Evolutionary conservation across 257 asterid species (phyloP), one percentile per base, ranked within the genome.

Genomic region (Leptodermis oblonga): DNA sequence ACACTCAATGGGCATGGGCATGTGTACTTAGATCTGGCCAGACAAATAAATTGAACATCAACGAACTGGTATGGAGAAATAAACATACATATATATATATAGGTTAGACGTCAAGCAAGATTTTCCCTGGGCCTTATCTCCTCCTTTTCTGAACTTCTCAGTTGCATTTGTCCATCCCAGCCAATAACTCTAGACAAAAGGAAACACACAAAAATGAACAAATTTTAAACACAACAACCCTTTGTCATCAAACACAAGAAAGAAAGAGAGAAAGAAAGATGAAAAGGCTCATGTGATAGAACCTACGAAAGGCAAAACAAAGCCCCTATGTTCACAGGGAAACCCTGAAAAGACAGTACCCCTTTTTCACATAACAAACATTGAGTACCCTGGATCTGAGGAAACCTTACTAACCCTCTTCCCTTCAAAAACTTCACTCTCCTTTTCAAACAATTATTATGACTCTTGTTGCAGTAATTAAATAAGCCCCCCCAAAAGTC

Each of bases 351-450:
- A 77, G 62, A 76, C 59, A 52, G 82, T 68, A 74, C 77, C 73
- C 70, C 62, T 76, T 59, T 76, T 67, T 79, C 81, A 76, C 82
- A 70, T 61, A 73, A 70, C 80, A 81, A 46, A 67, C 77, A 62
- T 62, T 23, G 42, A 81, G 84, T 88, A 73, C 88, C 97, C 89
- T 80, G 93, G 96, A 92, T 90, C 97, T 86, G 89, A 90, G 93
- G 97, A 87, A 87, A 87, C 58, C 79, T 82, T 74, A 89, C 81
- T 83, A 85, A 81, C 82, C n/a, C 89, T 81, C 84, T 74, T 76
- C 70, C 74, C 68, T 79, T 77, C 78, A 80, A 76, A 70, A 52
- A 34, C 56, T 74, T 66, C 45, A 61, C 86, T 30, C 80, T 82
- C 76, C 81, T 71, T 79, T 76, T 83, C 88, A 76, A 64, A 43